Conservation (phyloP, 352 stramenopile species). For the Blastocystis sp. region DNA sequence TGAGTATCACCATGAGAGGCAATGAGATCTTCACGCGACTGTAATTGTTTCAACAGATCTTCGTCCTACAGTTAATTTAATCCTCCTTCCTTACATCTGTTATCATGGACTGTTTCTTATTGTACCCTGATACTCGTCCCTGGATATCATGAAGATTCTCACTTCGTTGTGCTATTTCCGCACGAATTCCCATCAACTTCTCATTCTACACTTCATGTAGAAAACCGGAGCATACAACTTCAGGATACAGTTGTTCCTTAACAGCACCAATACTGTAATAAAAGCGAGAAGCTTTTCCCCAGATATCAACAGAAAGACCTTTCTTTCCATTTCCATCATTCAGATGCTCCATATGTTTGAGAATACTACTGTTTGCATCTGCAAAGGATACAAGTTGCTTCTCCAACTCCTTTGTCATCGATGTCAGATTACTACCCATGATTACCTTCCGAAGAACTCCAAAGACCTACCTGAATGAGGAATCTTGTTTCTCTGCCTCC, state of each 20-base stretch:
- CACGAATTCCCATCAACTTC: not conserved
- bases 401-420: slow-evolving; percentile 13
- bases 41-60: slow-evolving; percentile 7
- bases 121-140: not conserved
- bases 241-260: not conserved
- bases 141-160: not conserved
- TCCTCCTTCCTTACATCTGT: not conserved
- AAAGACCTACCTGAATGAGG: not conserved
- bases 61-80: not conserved
- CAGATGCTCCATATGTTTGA: not conserved
- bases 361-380: not conserved
- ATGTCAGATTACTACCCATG: not conserved
- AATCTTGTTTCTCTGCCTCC: slow-evolving; percentile 4
- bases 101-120: not conserved
- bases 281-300: slow-evolving; percentile 12
- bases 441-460: not conserved
- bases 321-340: not conserved
- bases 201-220: not conserved
- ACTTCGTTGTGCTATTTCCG: not conserved
- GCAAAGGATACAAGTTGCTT: slow-evolving; percentile 18
- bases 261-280: not conserved
- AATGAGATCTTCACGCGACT: not conserved
- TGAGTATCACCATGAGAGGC: not conserved
- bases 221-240: not conserved
- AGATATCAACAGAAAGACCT: not conserved